A percentile compares a stretch with the other conserved stretches of the same genome.
phyloP scores from a whole-genome alignment of 805 yeast genomes.

The Kuraishia capsulata region DNA sequence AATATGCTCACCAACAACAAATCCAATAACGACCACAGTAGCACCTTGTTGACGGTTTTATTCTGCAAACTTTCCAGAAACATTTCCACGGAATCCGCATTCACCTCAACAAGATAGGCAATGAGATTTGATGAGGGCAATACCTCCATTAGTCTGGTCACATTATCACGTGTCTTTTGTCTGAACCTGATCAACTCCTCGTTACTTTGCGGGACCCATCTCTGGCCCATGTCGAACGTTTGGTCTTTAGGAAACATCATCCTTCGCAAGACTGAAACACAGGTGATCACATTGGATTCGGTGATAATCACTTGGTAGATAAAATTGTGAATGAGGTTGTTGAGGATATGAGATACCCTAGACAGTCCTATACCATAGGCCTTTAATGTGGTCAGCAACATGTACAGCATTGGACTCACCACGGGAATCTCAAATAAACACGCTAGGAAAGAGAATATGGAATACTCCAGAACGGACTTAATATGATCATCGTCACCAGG shows the following conservation, averaged over 20 bases:
- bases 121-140: neutral
- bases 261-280: conserved; percentile 13
- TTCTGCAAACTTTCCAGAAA: conserved; percentile 26
- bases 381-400: conserved; percentile 5
- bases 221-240: conserved; percentile 15
- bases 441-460: conserved; percentile 13
- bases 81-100: conserved; percentile 7
- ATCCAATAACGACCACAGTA: conserved; percentile 33
- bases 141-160: conserved; percentile 1
- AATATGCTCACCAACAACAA: conserved; percentile 26
- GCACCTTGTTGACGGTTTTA: conserved; percentile 30
- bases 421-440: conserved; percentile 8
- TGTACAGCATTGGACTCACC: conserved; percentile 10
- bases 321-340: conserved; percentile 16
- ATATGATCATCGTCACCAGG: conserved; percentile 4
- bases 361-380: conserved; percentile 6
- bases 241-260: conserved; percentile 20
- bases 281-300: conserved; percentile 5
- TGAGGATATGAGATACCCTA: conserved; percentile 13
- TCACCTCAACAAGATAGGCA: conserved; percentile 5
- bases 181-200: conserved; percentile 14
- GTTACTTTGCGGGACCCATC: conserved; percentile 19
- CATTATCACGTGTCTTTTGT: conserved; percentile 6
- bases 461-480: conserved; percentile 6
- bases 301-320: conserved; percentile 14